Evolutionary conservation across 805 yeast species (phyloP).

Genomic region (Candida loeiensis): DNA sequence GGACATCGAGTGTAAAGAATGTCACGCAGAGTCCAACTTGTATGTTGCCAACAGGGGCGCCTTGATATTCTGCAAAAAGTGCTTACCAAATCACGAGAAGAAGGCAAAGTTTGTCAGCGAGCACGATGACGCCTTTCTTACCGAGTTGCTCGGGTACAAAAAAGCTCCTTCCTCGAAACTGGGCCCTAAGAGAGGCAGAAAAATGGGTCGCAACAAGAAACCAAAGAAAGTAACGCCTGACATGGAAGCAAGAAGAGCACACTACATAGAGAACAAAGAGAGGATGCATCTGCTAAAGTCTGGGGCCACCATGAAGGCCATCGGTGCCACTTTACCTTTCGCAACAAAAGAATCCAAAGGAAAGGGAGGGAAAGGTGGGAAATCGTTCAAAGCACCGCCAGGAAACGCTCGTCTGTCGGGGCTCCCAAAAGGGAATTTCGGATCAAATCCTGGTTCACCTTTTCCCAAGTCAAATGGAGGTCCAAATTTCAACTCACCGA

Average conservation of each 20-base stretch:
- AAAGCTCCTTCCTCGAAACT: slow-evolving; percentile 29
- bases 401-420: too few relatives aligned
- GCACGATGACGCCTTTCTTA: slow-evolving; percentile 44
- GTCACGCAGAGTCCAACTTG: slow-evolving; percentile 42
- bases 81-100: slow-evolving; percentile 25
- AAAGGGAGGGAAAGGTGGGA: neutral
- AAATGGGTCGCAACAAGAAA: slow-evolving; percentile 29
- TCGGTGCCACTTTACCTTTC: slow-evolving; percentile 26
- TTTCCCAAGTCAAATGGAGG: too few relatives aligned
- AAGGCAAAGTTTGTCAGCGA: slow-evolving; percentile 39
- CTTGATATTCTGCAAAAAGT: slow-evolving; percentile 41
- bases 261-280: slow-evolving; percentile 32
- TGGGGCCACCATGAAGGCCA: slow-evolving; percentile 37
- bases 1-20: slow-evolving; percentile 46
- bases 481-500: too few relatives aligned
- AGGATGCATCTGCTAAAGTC: slow-evolving; percentile 31
- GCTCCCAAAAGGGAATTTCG: neutral
- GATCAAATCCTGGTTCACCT: too few relatives aligned
- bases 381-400: neutral
- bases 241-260: slow-evolving; percentile 36
- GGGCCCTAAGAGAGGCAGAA: slow-evolving; percentile 15
- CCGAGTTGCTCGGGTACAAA: slow-evolving; percentile 46
- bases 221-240: slow-evolving; percentile 25
- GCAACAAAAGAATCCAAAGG: slow-evolving; percentile 7
- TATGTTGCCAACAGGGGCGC: slow-evolving; percentile 25